Percentiles rank a stretch among this genome's conserved stretches.
Conservation (phyloP, 2,329 filamentous ascomycete genomes). For the Colletotrichum phormii region DNA sequence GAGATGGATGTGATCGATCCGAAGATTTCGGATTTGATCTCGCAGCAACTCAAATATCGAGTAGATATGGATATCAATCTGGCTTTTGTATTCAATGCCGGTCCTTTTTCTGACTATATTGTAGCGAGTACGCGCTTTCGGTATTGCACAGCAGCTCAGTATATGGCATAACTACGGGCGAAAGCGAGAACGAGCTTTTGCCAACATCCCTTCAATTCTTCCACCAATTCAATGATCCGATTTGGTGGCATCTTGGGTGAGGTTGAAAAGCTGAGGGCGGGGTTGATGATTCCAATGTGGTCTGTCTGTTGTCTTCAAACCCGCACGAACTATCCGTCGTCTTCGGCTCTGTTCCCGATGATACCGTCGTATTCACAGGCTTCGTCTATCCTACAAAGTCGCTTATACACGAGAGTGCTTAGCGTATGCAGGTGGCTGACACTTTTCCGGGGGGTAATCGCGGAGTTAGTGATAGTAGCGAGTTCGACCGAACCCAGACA, state of each 20-base stretch:
- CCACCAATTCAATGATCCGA: constrained; percentile 13
- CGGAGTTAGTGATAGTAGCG: too few species aligned
- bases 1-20: too few species aligned
- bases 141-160: not conserved
- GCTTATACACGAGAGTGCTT: too few species aligned
- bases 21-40: too few species aligned
- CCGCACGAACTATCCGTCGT: not conserved
- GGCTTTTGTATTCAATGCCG: too few species aligned
- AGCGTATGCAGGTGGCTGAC: not conserved
- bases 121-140: not conserved
- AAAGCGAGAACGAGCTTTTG: constrained; percentile 5
- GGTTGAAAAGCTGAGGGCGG: not conserved
- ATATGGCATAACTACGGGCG: not conserved
- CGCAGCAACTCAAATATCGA: too few species aligned
- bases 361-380: not conserved
- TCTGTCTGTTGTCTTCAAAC: not conserved
- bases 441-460: not conserved
- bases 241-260: not conserved
- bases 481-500: too few species aligned
- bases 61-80: too few species aligned
- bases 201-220: not conserved
- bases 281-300: not conserved
- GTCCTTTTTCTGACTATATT: too few species aligned
- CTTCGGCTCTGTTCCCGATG: not conserved
- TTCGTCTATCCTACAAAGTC: not conserved